Evolutionary conservation across 352 stramenopile genomes (phyloP).

Genomic region (Globisporangium recalcitrans): DNA sequence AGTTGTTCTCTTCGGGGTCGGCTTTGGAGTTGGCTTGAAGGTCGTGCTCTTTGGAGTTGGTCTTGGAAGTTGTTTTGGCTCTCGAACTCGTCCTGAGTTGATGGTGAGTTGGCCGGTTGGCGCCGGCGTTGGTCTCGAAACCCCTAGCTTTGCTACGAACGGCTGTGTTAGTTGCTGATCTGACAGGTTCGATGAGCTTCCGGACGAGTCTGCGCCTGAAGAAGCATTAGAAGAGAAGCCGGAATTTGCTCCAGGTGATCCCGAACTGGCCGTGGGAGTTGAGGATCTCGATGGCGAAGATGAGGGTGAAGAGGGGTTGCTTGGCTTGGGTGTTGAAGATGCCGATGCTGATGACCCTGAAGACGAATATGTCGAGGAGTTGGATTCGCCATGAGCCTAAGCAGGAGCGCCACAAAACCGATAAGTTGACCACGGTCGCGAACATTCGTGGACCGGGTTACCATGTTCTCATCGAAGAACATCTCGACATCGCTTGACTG

Average conservation of each 20-base stretch:
- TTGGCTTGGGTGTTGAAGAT: not conserved
- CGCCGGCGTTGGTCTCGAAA: not conserved
- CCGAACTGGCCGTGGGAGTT: not conserved
- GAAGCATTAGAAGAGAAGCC: not conserved
- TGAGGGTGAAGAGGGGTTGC: not conserved
- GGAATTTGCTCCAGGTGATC: not conserved
- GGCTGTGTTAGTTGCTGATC: not conserved
- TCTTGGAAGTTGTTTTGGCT: not conserved
- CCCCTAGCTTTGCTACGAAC: not conserved
- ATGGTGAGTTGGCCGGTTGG: not conserved
- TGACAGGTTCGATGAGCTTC: not conserved
- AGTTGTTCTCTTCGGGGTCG: slow-evolving; percentile 2
- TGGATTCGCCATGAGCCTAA: not conserved
- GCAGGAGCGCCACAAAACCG: too few species aligned
- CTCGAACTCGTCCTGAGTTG: not conserved
- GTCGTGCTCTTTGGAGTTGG: not conserved
- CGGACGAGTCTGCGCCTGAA: not conserved
- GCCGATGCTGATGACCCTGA: not conserved
- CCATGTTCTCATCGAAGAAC: too few species aligned
- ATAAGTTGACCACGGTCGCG: too few species aligned
- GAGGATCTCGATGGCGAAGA: not conserved
- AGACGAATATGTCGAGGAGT: not conserved
- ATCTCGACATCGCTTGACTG: not conserved
- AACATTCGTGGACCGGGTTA: too few species aligned
- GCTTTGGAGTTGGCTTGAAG: not conserved